A percentile compares a stretch with the other conserved stretches of the same genome.
These are phyloP conservation scores for Suaeda aralocaspica DNA, from an alignment of 148 eudicot genomes.

Conservation along the genomic window DNA sequence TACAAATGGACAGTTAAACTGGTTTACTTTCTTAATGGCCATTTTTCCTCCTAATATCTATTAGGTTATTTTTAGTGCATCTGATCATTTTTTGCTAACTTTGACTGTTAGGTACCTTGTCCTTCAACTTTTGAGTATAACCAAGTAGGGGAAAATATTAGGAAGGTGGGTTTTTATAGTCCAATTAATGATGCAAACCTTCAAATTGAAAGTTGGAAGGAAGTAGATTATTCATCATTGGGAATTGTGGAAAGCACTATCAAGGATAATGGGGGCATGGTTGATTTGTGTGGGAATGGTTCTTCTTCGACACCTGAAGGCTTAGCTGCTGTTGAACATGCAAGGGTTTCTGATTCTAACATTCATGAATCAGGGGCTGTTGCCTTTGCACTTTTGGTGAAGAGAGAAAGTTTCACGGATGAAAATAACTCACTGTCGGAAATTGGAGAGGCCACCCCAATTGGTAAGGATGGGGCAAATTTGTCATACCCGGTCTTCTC, in stretches of 20 bases:
- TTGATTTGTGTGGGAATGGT: constrained; percentile 22
- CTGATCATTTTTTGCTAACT: neutral
- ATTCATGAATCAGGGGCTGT: constrained; percentile 21
- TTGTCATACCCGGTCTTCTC: constrained; percentile 23
- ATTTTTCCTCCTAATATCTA: neutral
- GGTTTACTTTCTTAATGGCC: neutral
- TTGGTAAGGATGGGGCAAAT: constrained; percentile 9
- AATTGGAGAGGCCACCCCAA: constrained; percentile 22
- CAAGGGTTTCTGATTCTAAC: constrained; percentile 25
- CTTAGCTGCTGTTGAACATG: too few relatives aligned
- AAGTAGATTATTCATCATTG: constrained; percentile 13
- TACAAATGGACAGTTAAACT: neutral
- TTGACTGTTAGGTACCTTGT: constrained; percentile 37
- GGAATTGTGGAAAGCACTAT: constrained; percentile 29
- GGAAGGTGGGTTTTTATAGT: constrained; percentile 24
- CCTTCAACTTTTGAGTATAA: constrained; percentile 27
- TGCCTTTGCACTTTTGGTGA: constrained; percentile 22
- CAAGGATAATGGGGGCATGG: constrained; percentile 13
- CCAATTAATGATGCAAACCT: constrained; percentile 21
- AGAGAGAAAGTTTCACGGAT: constrained; percentile 19
- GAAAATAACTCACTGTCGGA: constrained; percentile 23
- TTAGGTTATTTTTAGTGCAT: neutral
- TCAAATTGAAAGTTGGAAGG: constrained; percentile 21
- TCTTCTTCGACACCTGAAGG: constrained; percentile 31
- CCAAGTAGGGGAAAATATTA: constrained; percentile 28